Percentiles rank a stretch among this genome's conserved stretches.
phyloP scores from a whole-genome alignment of 2,329 filamentous ascomycete genomes.

The Sporothrix euskadiensis region DNA sequence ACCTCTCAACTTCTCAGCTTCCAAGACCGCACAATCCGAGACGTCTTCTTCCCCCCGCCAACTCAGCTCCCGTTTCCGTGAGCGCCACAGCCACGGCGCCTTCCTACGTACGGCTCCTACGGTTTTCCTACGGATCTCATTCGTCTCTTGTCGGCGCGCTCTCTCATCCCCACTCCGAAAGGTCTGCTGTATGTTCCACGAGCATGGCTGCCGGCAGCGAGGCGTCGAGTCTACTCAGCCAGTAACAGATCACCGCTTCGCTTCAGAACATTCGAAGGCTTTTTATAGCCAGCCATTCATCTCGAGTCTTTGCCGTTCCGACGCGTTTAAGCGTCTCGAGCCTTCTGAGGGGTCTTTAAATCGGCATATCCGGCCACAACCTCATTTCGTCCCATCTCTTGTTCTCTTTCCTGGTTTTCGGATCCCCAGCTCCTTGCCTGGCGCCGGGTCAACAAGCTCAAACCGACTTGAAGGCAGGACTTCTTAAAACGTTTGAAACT shows the following conservation, averaged over 20 bases:
- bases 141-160: constrained; percentile 17
- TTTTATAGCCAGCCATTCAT: constrained; percentile 6
- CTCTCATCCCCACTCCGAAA: background rate
- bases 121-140: background rate
- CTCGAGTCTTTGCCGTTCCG: background rate
- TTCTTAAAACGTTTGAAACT: background rate
- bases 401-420: background rate
- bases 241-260: constrained; percentile 18
- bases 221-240: constrained; percentile 17
- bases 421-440: background rate
- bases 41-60: constrained; percentile 18
- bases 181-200: constrained; percentile 12
- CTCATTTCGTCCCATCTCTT: background rate
- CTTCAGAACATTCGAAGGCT: background rate
- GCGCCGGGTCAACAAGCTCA: background rate
- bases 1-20: constrained; percentile 11
- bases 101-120: no score
- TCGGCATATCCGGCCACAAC: background rate
- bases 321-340: background rate
- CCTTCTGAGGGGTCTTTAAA: background rate
- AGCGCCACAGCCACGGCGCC: constrained; percentile 10
- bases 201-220: constrained; percentile 25
- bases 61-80: constrained; percentile 20
- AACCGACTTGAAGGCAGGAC: background rate
- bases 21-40: constrained; percentile 23